A percentile compares a stretch with the other conserved stretches of the same genome.
These are phyloP conservation scores for Trifolium fragiferum DNA, from an alignment of 306 rosid genomes.

Conservation along the genomic window DNA sequence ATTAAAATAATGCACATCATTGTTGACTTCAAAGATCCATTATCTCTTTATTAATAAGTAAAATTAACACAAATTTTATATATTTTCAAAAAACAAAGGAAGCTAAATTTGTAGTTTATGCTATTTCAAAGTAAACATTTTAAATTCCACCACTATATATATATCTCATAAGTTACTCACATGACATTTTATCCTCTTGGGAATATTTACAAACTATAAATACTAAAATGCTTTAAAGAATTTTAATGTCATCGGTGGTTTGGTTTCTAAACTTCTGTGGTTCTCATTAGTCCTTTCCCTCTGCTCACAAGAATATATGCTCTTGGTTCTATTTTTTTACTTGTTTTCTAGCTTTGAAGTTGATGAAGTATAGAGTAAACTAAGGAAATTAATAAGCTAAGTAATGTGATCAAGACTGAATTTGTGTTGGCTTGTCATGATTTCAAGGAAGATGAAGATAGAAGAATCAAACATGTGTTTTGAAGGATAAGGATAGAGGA, in stretches of 20 bases:
- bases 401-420: slow-evolving; percentile 23
- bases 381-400: neutral
- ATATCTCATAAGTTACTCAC: slow-evolving; percentile 39
- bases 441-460: slow-evolving; percentile 36
- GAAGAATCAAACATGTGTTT: slow-evolving; percentile 44
- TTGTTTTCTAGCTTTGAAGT: slow-evolving; percentile 8
- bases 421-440: slow-evolving; percentile 27
- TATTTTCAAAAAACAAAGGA: too few species aligned
- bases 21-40: too few species aligned
- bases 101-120: neutral
- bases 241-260: slow-evolving; percentile 42
- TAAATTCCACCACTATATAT: slow-evolving; percentile 10
- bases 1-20: too few species aligned
- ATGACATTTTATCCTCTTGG: slow-evolving; percentile 45
- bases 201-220: slow-evolving; percentile 34
- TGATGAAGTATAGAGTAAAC: neutral
- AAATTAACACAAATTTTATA: too few species aligned
- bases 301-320: neutral
- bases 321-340: neutral
- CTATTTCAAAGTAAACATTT: slow-evolving; percentile 34
- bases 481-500: slow-evolving; percentile 39
- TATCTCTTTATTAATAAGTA: too few species aligned
- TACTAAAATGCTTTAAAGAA: neutral
- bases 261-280: slow-evolving; percentile 27
- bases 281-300: neutral